Base-by-base conservation (phyloP, 2,329 filamentous ascomycete species). In the Amesomyces nigricolor region DNA sequence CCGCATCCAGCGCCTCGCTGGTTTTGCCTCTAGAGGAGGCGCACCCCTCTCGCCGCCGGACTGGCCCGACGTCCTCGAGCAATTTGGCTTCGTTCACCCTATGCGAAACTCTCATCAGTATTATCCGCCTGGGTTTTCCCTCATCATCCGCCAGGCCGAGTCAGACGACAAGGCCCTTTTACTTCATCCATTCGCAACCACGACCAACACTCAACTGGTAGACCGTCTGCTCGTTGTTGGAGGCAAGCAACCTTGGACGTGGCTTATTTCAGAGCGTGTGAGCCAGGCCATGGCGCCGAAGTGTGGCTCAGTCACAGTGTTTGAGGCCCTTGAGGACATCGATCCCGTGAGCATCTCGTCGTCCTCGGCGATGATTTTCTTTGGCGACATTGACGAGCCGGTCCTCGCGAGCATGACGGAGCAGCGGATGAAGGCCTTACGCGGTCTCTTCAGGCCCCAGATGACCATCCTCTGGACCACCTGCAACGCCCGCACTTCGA, bases 111-210 rank as follows among this genome's bases (percentile, higher is more conserved):
- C 70, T 0, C 62, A 70, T 38, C 71, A 74, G 46, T 63, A 59
- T 13, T 67, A 64, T 30, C 56, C 63, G 3, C 59, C 65, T 0
- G 72, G 72, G 1, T 71, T 68, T 43, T 66, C 67, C 1, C 53
- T 76, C n/a, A 67, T 66, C 17, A 64, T 76, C 7, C 68, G 73
- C 9, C 73, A 75, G 49, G 62, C 69, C 14, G 61, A 64, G 14
- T 65, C 59, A 1, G 47, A 49, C 13, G 52, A 64, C 5, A 68
- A 68, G 53, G 44, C 54, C 7, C 19, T 58, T 5, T 35, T 66
- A 22, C 35, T 63, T 45, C 53, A 53, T 17, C 58, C 68, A 3
- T 48, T 63, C 7, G 47, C 50, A 9, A 19, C 49, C 42, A 38
- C 14, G 13, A n/a, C 40, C 39, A 1, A 16, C 22, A 26, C 49